Conservation (phyloP, 306 rosid species). For the Cyclanthera cordifolia region DNA sequence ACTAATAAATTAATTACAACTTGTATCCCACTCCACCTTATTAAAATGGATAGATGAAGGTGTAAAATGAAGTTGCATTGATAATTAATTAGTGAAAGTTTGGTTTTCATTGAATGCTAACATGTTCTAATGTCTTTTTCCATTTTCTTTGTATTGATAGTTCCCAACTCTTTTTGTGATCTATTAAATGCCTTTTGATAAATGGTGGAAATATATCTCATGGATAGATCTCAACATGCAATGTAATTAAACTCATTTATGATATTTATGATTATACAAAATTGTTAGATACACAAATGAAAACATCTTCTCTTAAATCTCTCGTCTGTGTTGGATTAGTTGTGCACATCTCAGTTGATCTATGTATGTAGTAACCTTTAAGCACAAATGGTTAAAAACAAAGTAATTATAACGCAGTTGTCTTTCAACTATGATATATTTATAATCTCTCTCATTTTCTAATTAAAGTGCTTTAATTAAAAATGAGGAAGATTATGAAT, state of each 20-base stretch:
- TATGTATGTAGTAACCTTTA: too few relatives aligned
- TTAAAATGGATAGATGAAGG: background rate
- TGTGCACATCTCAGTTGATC: too few relatives aligned
- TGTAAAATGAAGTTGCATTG: background rate
- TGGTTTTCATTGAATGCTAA: constrained; percentile 3
- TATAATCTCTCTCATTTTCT: too few relatives aligned
- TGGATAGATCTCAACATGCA: background rate
- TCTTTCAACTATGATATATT: too few relatives aligned
- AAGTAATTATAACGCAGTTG: too few relatives aligned
- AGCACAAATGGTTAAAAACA: too few relatives aligned
- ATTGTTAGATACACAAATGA: too few relatives aligned
- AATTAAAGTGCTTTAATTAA: too few relatives aligned
- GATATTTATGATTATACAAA: too few relatives aligned
- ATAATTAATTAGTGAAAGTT: background rate
- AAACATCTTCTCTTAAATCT: too few relatives aligned
- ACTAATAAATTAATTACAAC: background rate
- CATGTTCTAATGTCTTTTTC: background rate
- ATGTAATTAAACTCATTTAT: background rate
- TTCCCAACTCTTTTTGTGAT: background rate
- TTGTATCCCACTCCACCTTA: background rate
- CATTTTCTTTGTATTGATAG: background rate
- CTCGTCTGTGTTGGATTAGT: too few relatives aligned
- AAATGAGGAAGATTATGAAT: too few relatives aligned
- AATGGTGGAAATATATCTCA: background rate
- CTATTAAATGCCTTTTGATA: background rate